phyloP scores from a whole-genome alignment of 2,329 filamentous ascomycete species.

The Leptographium wingfieldii region DNA sequence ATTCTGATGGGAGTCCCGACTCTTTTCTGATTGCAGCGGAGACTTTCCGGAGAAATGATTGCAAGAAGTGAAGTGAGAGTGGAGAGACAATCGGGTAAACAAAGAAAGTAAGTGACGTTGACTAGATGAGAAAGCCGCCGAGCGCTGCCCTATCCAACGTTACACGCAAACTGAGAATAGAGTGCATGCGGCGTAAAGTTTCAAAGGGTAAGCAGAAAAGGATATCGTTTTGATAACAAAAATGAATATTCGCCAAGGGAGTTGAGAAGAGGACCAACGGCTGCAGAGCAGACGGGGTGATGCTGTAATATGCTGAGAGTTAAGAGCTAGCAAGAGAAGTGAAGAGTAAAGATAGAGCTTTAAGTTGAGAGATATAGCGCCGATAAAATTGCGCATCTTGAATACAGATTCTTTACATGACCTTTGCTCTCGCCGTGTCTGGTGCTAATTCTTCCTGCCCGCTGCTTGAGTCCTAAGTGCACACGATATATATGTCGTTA shows the following conservation, averaged over 20 bases:
- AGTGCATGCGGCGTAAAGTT: neutral
- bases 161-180: neutral
- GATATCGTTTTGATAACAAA: neutral
- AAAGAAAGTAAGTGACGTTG: neutral
- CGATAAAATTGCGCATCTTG: neutral
- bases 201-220: no score
- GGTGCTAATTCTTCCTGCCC: neutral
- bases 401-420: neutral
- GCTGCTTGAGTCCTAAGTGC: neutral
- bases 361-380: no score
- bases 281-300: neutral
- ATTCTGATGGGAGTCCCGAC: neutral
- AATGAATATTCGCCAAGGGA: neutral
- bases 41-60: neutral
- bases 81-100: neutral
- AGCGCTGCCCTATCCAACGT: neutral
- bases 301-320: neutral
- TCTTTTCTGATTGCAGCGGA: neutral
- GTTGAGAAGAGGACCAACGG: neutral
- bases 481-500: neutral
- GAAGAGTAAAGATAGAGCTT: no score
- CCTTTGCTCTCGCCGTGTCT: neutral
- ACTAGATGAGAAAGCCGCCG: neutral
- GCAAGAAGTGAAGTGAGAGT: neutral
- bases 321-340: neutral